Percentiles rank a stretch among this genome's conserved stretches.
phyloP scores from a whole-genome alignment of 2,329 filamentous ascomycete genomes.

The Arthrobotrys conoides region DNA sequence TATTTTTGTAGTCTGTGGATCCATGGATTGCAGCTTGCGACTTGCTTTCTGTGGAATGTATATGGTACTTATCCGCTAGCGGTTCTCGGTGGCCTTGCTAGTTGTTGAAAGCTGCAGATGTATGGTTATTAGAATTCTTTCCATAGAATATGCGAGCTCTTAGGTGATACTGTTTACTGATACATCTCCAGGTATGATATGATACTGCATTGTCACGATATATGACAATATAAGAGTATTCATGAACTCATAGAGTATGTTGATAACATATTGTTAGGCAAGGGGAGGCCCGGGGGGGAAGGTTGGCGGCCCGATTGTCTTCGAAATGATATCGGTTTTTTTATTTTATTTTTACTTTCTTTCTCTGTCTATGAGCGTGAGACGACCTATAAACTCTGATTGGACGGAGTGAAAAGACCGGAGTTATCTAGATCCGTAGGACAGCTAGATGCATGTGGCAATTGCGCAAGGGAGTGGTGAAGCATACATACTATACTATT shows the following conservation, averaged over 20 bases:
- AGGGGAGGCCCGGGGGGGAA: background rate
- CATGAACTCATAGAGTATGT: too few species aligned
- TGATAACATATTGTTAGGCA: background rate
- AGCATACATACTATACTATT: background rate
- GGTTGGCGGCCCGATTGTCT: background rate
- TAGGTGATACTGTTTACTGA: background rate
- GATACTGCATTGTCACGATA: too few species aligned
- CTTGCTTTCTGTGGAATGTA: background rate
- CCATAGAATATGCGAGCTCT: background rate
- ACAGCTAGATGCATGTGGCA: background rate
- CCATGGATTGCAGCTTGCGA: too few species aligned
- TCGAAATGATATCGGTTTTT: background rate
- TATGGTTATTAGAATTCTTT: background rate
- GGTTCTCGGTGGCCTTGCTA: too few species aligned
- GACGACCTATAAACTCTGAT: background rate
- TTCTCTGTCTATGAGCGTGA: background rate
- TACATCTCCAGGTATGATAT: background rate
- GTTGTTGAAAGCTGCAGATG: too few species aligned
- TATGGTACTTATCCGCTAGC: background rate
- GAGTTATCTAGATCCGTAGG: conserved; percentile 5
- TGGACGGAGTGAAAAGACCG: background rate
- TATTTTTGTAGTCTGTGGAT: too few species aligned
- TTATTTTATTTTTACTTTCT: too few species aligned
- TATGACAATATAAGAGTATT: too few species aligned
- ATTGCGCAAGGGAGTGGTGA: background rate